Evolutionary conservation across 768 basidiomycete species (phyloP), one percentile per base, ranked within the genome.

Genomic region (Leccinum incarnatum): DNA sequence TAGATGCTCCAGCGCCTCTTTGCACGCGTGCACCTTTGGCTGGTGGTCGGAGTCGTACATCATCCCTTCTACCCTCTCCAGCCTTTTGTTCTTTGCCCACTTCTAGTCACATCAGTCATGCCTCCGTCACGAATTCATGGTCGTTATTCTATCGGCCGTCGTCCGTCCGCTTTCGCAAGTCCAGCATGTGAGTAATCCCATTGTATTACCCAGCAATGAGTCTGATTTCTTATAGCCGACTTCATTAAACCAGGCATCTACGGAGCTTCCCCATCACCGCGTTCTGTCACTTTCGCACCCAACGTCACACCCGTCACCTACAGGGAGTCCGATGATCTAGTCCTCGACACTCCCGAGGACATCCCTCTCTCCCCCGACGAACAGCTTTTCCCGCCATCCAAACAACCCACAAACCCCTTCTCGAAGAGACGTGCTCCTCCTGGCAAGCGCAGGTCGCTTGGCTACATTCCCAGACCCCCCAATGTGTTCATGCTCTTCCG

Each of bases 381-480:
- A 25, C 69, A 79, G 42, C 73, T 87, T 29, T 86, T 86, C 68
- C 86, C 85, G 0, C 85, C 83, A 0, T 81, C 83, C 0, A 73
- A 76, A 17, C 67, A 71, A 0, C 77, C 79, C 0, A 68, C 76
- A 0, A 75, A 76, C 11, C 65, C 77, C 0, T 71, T 77, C 3
- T 67, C 79, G 0, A 77, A 81, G 50, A 75, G 81, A 62, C 81
- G 84, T 0, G 75, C 69, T 2, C 85, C 85, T 1, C 85, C 83
- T 0, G 84, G 83, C 59, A 88, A 86, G 76, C 81, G 85, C 50
- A 79, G 81, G 53, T 89, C 73, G 75, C 85, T 87, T 58, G 62
- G 80, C 62, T 69, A 69, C 42, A 69, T 65, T 30, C 67, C 64
- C 8, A 69, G 65, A 36, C 69, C 65, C 21, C 67, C 68, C 0